Percentiles rank a stretch among this genome's conserved stretches.
Evolutionary conservation across 2,329 filamentous ascomycete species (phyloP).

Genomic region (Nemania sp.): DNA sequence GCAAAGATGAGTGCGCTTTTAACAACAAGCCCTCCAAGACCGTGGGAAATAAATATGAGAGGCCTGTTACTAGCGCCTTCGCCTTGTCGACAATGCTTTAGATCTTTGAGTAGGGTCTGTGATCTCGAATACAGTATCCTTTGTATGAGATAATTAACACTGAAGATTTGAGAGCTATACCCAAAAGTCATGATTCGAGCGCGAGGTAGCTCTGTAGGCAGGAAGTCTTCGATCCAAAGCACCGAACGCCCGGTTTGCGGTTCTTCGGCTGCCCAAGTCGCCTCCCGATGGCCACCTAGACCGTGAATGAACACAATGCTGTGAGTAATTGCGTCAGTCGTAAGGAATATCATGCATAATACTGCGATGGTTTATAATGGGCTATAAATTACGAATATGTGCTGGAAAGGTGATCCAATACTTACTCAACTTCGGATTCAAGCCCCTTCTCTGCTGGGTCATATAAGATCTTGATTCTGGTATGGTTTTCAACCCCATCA

Average conservation of each 20-base stretch:
- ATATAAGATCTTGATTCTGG: neutral
- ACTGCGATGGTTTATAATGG: too few relatives aligned
- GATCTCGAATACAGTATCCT: slow-evolving; percentile 1
- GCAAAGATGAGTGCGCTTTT: slow-evolving; percentile 12
- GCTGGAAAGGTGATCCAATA: neutral
- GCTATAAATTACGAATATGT: neutral
- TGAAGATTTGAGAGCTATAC: slow-evolving; percentile 5
- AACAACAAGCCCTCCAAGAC: slow-evolving; percentile 5
- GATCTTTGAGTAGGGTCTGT: neutral
- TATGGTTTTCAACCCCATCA: neutral
- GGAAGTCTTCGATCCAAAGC: slow-evolving; percentile 6
- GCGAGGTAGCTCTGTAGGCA: neutral
- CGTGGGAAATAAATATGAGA: slow-evolving; percentile 9
- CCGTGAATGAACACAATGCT: slow-evolving; percentile 15
- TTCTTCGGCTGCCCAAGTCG: slow-evolving; percentile 4
- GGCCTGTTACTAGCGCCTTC: neutral
- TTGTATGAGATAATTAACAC: slow-evolving; percentile 4
- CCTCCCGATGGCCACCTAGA: slow-evolving; percentile 3
- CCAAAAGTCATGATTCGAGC: slow-evolving; percentile 14
- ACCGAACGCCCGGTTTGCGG: neutral
- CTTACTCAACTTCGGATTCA: neutral
- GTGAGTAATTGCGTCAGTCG: neutral
- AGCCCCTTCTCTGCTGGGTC: neutral
- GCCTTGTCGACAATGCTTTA: neutral
- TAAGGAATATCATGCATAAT: neutral